These are phyloP conservation scores for Mycena maculata DNA, from an alignment of 768 basidiomycete species.

Conservation along the genomic window DNA sequence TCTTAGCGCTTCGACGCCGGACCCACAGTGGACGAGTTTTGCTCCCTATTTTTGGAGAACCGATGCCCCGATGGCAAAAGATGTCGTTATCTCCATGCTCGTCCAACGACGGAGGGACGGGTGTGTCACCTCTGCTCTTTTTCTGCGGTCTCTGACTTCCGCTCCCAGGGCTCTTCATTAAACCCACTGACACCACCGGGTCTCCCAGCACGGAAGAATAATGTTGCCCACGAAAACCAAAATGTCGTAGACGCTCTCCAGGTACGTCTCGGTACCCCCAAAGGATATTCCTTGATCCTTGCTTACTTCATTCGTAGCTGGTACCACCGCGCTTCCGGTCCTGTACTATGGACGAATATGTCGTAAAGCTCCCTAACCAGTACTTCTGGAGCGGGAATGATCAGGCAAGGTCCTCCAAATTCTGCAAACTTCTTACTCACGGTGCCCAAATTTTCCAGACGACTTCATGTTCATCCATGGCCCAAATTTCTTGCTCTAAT, in stretches of 20 bases:
- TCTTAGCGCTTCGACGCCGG: not conserved
- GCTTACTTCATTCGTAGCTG: no score
- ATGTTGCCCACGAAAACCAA: no score
- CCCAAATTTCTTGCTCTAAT: not conserved
- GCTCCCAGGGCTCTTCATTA: no score
- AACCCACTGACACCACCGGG: no score
- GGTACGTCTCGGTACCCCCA: no score
- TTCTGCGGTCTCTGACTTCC: no score
- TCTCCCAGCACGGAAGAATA: no score
- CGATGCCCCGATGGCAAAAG: slow-evolving; percentile 15
- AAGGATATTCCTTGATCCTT: no score
- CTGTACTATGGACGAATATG: not conserved
- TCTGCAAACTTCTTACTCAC: not conserved
- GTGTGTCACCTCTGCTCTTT: slow-evolving; percentile 6
- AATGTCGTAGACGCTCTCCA: no score
- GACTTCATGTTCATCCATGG: not conserved
- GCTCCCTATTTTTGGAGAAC: slow-evolving; percentile 42
- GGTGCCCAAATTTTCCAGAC: not conserved
- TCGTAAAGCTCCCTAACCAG: slow-evolving; percentile 14
- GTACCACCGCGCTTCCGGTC: no score
- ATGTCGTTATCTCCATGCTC: slow-evolving; percentile 20
- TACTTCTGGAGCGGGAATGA: not conserved
- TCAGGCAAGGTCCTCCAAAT: not conserved
- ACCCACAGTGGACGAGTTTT: slow-evolving; percentile 42
- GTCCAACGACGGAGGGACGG: not conserved